Evolutionary conservation across 2,329 filamentous ascomycete species (phyloP).

Genomic region (Phoma sp.): DNA sequence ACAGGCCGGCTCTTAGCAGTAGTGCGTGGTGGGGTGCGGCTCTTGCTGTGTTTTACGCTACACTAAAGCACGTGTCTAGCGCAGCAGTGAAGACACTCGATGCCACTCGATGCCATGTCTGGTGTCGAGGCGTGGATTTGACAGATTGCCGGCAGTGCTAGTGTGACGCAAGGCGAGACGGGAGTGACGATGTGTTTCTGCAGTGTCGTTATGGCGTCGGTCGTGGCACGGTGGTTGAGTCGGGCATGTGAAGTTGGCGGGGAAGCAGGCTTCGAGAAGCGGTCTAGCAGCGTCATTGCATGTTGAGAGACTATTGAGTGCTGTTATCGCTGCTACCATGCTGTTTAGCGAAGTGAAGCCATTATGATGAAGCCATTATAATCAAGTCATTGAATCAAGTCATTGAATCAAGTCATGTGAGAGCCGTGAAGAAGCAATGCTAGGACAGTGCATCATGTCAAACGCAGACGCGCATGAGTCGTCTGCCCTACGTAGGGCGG

Average conservation of each 20-base stretch:
- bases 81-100: too few species aligned
- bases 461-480: slow-evolving; percentile 16
- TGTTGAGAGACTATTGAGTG: too few species aligned
- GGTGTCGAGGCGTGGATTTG: slow-evolving; percentile 6
- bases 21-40: slow-evolving; percentile 4
- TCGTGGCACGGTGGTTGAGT: slow-evolving; percentile 12
- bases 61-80: slow-evolving; percentile 9
- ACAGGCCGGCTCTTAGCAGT: slow-evolving; percentile 10
- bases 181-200: slow-evolving; percentile 18
- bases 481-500: slow-evolving; percentile 13
- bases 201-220: slow-evolving; percentile 14
- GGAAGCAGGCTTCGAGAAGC: slow-evolving; percentile 18
- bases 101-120: slow-evolving; percentile 7
- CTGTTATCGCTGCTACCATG: too few species aligned
- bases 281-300: slow-evolving; percentile 2
- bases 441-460: not conserved
- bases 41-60: slow-evolving; percentile 1
- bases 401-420: too few species aligned
- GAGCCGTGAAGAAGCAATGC: too few species aligned
- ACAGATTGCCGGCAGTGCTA: slow-evolving; percentile 13
- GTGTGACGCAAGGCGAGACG: slow-evolving; percentile 21
- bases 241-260: slow-evolving; percentile 18
- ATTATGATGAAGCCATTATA: too few species aligned
- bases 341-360: too few species aligned
- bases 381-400: too few species aligned